A percentile compares a stretch with the other conserved stretches of the same genome.
Evolutionary conservation across 192 early-diverging fungal species (phyloP).

Genomic region (Gaertneriomyces sp.): DNA sequence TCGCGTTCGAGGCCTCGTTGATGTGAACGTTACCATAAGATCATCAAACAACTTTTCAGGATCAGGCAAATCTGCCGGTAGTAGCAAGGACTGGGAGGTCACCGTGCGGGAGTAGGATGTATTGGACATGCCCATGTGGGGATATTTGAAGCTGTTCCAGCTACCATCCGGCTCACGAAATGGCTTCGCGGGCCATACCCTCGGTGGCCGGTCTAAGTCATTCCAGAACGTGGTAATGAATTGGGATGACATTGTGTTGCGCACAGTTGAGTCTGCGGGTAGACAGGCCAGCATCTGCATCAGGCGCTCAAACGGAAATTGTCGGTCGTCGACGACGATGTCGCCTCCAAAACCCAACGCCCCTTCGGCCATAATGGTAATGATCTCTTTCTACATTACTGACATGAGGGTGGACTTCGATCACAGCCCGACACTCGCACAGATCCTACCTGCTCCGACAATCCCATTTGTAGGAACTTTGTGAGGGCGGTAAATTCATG

Average conservation of each 20-base stretch:
- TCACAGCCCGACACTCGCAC: too few relatives aligned
- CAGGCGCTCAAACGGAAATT: slow-evolving; percentile 6
- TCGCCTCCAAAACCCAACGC: slow-evolving; percentile 1
- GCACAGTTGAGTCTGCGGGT: background rate
- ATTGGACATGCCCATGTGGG: slow-evolving; percentile 34
- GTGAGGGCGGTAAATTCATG: background rate
- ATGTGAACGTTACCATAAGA: background rate
- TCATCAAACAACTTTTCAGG: slow-evolving; percentile 28
- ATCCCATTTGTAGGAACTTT: background rate
- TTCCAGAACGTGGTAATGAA: slow-evolving; percentile 30
- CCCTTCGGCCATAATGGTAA: background rate
- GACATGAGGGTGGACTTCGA: background rate
- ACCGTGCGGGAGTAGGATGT: slow-evolving; percentile 35
- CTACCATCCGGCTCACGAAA: slow-evolving; percentile 38
- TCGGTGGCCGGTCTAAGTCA: slow-evolving; percentile 31
- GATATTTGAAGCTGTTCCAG: slow-evolving; percentile 39
- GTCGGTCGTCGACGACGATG: slow-evolving; percentile 16
- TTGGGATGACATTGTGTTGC: background rate
- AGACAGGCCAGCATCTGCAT: slow-evolving; percentile 10
- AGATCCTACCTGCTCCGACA: background rate
- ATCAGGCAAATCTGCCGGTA: slow-evolving; percentile 28
- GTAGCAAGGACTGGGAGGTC: slow-evolving; percentile 20
- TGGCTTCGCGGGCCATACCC: slow-evolving; percentile 28
- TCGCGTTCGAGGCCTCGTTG: background rate
- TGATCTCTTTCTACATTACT: background rate